Evolutionary conservation across 805 yeast genomes (phyloP), one percentile per base, ranked within the genome.

Genomic region (Myxozyma lipomycoides): DNA sequence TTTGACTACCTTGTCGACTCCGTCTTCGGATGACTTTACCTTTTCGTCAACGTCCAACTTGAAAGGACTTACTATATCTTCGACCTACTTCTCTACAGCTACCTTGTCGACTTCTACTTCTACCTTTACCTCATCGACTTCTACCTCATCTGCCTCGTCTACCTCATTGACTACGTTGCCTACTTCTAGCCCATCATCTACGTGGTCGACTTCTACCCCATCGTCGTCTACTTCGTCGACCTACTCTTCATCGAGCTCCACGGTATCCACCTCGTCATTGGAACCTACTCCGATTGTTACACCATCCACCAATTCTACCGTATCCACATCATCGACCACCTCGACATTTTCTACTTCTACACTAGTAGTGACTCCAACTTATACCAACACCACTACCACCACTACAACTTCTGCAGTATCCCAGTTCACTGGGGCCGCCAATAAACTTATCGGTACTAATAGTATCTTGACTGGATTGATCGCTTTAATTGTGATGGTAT

Each of bases 341-440:
- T 28, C 30, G 30, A 15, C 22, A n/a, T 44, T 4, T n/a, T 12
- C 19, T 3, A 7, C 6, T 21, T 21, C 23, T 24, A 25, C 26
- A 19, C 40, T 24, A 7, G 18, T 6, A 23, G 12, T 3, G 37
- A 17, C 41, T 23, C 43, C 24, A n/a, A 22, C 36, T 21, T 37
- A 37, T 2, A 34, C 23, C 22, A 19, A 39, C 39, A n/a, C 32
- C 30, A n/a, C 28, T n/a, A 39, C 22, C 39, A 43, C 48, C 23
- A 47, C 32, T 12, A 12, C 32, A 12, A 28, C 32, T 28, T 9
- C 32, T 28, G 7, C 32, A 28, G 12, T 28, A 7, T 7, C 32
- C 12, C 12, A 9, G 32, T 28, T 28, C 32, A 28, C 32, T 7
- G 32, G 32, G 7, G 32, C 32, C 12, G 32, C 32, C 7, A 28